phyloP scores from a whole-genome alignment of 2,329 filamentous ascomycete species.

The Thelonectria discophora region DNA sequence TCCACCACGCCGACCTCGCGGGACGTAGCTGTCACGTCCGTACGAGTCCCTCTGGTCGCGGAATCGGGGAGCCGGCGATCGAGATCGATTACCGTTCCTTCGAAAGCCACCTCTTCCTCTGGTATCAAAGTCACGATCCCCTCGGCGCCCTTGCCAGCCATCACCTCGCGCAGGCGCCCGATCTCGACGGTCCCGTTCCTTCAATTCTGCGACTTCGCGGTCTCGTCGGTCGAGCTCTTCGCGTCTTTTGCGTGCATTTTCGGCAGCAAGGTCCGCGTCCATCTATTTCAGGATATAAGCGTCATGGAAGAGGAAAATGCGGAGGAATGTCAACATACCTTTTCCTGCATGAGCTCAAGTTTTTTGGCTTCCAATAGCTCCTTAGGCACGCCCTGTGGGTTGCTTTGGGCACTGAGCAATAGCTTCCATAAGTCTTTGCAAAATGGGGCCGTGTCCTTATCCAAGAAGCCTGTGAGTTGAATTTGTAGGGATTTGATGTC shows the following conservation, averaged over 20 bases:
- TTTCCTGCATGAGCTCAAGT: slow-evolving; percentile 90
- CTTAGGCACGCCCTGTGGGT: slow-evolving; percentile 89
- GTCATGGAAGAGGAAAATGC: background rate
- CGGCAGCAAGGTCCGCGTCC: slow-evolving; percentile 82
- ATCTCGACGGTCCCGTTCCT: slow-evolving; percentile 70
- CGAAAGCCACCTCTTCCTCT: slow-evolving; percentile 55
- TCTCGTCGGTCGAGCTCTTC: slow-evolving; percentile 78
- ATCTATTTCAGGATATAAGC: slow-evolving; percentile 60
- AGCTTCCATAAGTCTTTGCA: slow-evolving; percentile 95
- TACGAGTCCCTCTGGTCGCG: slow-evolving; percentile 56
- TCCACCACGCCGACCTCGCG: slow-evolving; percentile 54
- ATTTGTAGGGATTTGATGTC: slow-evolving; percentile 97
- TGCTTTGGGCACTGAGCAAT: slow-evolving; percentile 87
- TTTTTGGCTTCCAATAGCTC: slow-evolving; percentile 97
- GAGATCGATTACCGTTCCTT: slow-evolving; percentile 57
- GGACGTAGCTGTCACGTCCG: slow-evolving; percentile 63
- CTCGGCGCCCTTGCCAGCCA: slow-evolving; percentile 62
- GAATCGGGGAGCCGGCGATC: slow-evolving; percentile 57
- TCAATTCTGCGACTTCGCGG: slow-evolving; percentile 72
- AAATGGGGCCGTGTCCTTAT: slow-evolving; percentile 87
- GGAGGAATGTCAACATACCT: slow-evolving; percentile 63
- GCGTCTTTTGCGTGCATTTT: slow-evolving; percentile 75
- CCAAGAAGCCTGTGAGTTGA: slow-evolving; percentile 91
- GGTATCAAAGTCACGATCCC: slow-evolving; percentile 59
- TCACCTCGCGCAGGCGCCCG: slow-evolving; percentile 62